phyloP scores from a whole-genome alignment of 805 yeast species.

The Candida xiaguanensis region DNA sequence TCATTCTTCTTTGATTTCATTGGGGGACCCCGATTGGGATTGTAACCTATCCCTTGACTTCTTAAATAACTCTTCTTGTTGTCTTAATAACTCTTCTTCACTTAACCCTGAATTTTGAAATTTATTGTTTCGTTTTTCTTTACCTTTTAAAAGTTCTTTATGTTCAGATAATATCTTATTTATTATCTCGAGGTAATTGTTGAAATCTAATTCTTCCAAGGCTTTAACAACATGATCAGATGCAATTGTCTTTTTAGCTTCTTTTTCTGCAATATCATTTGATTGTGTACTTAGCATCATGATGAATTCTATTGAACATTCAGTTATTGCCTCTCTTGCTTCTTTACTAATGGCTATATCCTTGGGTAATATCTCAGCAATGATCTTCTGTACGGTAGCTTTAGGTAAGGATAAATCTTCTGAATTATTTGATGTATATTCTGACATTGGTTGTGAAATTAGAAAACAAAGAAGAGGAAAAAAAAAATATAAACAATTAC shows the following conservation, averaged over 20 bases:
- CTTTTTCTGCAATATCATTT: constrained; percentile 94
- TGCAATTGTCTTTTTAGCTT: constrained; percentile 93
- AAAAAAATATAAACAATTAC: neutral
- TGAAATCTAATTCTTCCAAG: constrained; percentile 79
- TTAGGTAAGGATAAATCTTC: constrained; percentile 44
- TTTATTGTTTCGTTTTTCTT: constrained; percentile 88
- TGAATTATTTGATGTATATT: constrained; percentile 29
- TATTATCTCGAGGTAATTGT: constrained; percentile 77
- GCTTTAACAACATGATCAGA: constrained; percentile 95
- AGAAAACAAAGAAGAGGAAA: neutral
- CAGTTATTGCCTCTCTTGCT: constrained; percentile 91
- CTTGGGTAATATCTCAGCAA: constrained; percentile 83
- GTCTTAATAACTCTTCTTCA: constrained; percentile 87
- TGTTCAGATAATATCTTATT: constrained; percentile 80
- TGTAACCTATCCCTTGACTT: constrained; percentile 66
- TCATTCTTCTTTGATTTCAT: constrained; percentile 4
- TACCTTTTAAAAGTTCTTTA: constrained; percentile 81
- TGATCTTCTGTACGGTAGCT: constrained; percentile 95
- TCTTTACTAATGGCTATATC: constrained; percentile 88
- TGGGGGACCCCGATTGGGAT: constrained; percentile 14
- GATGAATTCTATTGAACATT: constrained; percentile 92
- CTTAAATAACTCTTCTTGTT: constrained; percentile 90
- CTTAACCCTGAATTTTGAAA: constrained; percentile 88
- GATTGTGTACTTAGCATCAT: constrained; percentile 93
- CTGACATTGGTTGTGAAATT: constrained; percentile 28